These are phyloP conservation scores for Aspergillus eucalypticola DNA, from an alignment of 2,329 filamentous ascomycete species.

Conservation along the genomic window DNA sequence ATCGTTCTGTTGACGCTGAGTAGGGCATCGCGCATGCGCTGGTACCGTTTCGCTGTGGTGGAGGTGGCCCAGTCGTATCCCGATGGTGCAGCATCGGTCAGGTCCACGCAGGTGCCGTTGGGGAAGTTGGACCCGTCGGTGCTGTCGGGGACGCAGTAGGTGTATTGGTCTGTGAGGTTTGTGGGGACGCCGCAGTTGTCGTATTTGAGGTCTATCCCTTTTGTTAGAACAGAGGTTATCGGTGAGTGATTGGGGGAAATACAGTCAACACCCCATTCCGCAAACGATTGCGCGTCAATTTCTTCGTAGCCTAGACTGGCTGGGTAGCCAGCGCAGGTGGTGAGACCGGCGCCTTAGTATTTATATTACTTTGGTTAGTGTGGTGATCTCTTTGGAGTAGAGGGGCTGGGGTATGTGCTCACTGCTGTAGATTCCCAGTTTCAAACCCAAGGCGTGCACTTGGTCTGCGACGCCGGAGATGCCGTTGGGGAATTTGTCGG, in stretches of 20 bases:
- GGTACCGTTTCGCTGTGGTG: constrained; percentile 51
- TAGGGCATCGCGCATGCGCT: constrained; percentile 56
- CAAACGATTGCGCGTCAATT: constrained; percentile 60
- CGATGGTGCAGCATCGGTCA: constrained; percentile 40
- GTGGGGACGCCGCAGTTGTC: constrained; percentile 55
- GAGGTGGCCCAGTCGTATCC: constrained; percentile 55
- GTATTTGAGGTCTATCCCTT: constrained; percentile 59
- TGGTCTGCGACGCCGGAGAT: constrained; percentile 56
- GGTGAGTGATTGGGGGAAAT: too few relatives aligned
- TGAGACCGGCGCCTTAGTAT: constrained; percentile 31
- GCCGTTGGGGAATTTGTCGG: constrained; percentile 58
- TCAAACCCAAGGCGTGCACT: constrained; percentile 59
- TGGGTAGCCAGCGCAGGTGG: constrained; percentile 59
- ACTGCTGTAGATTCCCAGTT: constrained; percentile 65
- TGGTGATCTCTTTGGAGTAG: too few relatives aligned
- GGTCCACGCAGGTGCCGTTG: constrained; percentile 45
- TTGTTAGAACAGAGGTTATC: too few relatives aligned
- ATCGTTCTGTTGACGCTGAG: constrained; percentile 48
- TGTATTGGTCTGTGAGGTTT: constrained; percentile 43
- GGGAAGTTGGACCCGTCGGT: constrained; percentile 35
- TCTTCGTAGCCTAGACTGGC: constrained; percentile 59
- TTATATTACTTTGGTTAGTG: neutral
- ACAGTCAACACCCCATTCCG: constrained; percentile 61
- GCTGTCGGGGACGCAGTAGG: constrained; percentile 44
- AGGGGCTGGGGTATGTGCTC: constrained; percentile 30